A percentile compares a stretch with the other conserved stretches of the same genome.
Conservation (phyloP, 2,329 filamentous ascomycete genomes). For the Alternaria triticimaculans region DNA sequence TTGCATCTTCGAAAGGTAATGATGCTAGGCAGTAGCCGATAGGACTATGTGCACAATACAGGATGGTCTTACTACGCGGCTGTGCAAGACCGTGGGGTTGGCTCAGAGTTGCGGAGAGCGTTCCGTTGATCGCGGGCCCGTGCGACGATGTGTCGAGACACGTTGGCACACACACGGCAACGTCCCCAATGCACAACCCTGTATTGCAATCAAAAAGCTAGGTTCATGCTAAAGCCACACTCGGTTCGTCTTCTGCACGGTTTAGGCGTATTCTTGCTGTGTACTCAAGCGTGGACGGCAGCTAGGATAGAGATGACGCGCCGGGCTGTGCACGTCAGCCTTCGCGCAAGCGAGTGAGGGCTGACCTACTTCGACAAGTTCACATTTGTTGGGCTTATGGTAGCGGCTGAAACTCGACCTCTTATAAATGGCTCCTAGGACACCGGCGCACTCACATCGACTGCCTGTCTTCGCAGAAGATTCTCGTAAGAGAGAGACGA, state of each 20-base stretch:
- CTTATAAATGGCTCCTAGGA: background rate
- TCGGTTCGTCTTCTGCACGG: too few relatives aligned
- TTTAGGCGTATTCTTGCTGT: too few relatives aligned
- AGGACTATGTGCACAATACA: background rate
- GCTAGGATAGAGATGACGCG: background rate
- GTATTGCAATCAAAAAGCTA: too few relatives aligned
- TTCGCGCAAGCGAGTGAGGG: background rate
- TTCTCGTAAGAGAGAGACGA: background rate
- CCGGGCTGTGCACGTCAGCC: background rate
- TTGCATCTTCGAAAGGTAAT: slow-evolving; percentile 25
- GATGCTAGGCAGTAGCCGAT: background rate
- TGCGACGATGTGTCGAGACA: background rate
- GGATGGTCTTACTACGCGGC: background rate
- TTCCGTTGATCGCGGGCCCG: background rate
- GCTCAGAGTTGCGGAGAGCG: background rate
- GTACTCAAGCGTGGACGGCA: background rate
- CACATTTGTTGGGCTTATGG: background rate
- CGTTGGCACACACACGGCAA: background rate
- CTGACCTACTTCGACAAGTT: background rate
- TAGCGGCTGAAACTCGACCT: background rate
- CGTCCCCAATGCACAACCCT: background rate
- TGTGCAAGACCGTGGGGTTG: slow-evolving; percentile 5
- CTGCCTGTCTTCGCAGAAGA: background rate
- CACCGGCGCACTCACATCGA: background rate
- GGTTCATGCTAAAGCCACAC: too few relatives aligned